phyloP scores from a whole-genome alignment of 2,329 filamentous ascomycete genomes.

The Colletotrichum gloeosporioides region DNA sequence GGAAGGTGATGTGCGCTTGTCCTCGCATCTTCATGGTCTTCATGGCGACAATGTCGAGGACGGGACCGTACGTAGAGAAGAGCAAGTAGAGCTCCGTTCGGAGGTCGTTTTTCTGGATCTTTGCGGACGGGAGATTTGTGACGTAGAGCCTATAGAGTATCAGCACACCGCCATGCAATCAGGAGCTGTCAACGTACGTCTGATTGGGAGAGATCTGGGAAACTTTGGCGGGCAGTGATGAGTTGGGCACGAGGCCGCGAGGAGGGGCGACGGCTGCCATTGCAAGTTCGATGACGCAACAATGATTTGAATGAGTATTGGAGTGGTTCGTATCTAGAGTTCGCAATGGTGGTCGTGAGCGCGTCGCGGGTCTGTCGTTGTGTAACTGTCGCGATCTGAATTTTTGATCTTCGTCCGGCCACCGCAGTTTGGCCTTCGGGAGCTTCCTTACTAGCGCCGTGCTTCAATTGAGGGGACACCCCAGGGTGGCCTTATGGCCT shows the following conservation, averaged over 20 bases:
- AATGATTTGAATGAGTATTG: neutral
- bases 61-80: slow-evolving; percentile 91
- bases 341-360: neutral
- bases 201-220: slow-evolving; percentile 72
- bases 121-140: slow-evolving; percentile 83
- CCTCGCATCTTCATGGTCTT: slow-evolving; percentile 94
- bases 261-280: slow-evolving; percentile 41
- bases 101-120: slow-evolving; percentile 88
- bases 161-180: neutral
- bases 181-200: slow-evolving; percentile 61
- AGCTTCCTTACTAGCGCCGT: slow-evolving; percentile 6
- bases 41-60: slow-evolving; percentile 89
- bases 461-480: neutral
- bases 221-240: slow-evolving; percentile 54
- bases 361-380: neutral
- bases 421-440: slow-evolving; percentile 11
- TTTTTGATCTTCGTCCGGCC: slow-evolving; percentile 2
- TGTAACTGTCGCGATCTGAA: slow-evolving; percentile 4
- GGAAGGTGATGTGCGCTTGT: slow-evolving; percentile 91
- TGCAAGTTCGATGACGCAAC: slow-evolving; percentile 13
- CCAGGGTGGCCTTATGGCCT: slow-evolving; percentile 16
- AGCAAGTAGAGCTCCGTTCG: slow-evolving; percentile 89
- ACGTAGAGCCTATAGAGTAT: slow-evolving; percentile 74
- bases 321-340: no score
- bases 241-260: slow-evolving; percentile 44